These are phyloP conservation scores for Malus hybrid DNA, from an alignment of 331 rosid species.

Conservation along the genomic window DNA sequence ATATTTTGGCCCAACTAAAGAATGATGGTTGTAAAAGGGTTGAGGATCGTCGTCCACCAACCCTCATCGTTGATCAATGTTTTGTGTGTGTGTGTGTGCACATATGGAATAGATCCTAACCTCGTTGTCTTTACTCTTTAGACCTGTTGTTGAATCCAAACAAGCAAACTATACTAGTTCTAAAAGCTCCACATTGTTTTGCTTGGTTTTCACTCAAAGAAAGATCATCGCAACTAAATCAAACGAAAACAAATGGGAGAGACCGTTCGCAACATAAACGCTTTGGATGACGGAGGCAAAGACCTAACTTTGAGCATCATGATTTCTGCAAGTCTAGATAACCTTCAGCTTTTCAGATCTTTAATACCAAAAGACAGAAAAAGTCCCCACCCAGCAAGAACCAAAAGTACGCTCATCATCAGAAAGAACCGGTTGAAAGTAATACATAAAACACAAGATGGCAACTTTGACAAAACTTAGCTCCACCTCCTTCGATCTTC, in stretches of 20 bases:
- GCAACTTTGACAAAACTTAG: slow-evolving; percentile 16
- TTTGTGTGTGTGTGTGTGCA: too few species aligned
- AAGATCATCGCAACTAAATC: not conserved
- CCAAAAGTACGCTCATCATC: not conserved
- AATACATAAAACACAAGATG: not conserved
- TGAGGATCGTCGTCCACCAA: too few species aligned
- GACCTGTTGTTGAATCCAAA: not conserved
- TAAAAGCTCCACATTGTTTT: not conserved
- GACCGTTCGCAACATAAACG: not conserved
- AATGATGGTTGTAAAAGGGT: too few species aligned
- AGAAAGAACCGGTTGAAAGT: not conserved
- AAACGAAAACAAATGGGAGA: not conserved
- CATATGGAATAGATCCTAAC: not conserved
- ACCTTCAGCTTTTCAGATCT: not conserved
- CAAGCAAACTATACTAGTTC: not conserved
- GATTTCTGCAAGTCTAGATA: not conserved
- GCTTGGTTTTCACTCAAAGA: not conserved
- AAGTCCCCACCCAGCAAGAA: not conserved
- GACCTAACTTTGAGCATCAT: not conserved
- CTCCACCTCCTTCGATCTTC: slow-evolving; percentile 93
- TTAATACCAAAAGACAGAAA: not conserved
- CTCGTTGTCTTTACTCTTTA: not conserved
- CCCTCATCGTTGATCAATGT: too few species aligned
- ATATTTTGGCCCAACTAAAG: too few species aligned
- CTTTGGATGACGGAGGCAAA: not conserved